These are phyloP conservation scores for Fusarium zealandicum DNA, from an alignment of 2,329 filamentous ascomycete genomes.

Conservation along the genomic window DNA sequence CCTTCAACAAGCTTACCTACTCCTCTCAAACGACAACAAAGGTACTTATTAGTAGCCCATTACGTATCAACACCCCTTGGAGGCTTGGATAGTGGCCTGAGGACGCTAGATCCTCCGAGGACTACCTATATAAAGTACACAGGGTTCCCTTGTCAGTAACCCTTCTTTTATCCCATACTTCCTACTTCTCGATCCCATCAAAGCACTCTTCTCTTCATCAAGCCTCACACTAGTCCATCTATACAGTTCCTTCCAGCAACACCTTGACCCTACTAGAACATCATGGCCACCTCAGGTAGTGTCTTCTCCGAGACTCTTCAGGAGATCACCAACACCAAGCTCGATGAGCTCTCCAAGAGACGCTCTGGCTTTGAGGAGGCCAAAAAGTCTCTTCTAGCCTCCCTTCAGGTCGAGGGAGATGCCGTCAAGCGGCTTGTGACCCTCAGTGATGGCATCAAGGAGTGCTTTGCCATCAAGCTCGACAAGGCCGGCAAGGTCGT, in stretches of 20 bases:
- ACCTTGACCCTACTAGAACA: neutral
- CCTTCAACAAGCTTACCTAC: neutral
- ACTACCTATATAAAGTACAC: slow-evolving; percentile 22
- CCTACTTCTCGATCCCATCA: neutral
- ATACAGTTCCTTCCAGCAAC: too few relatives aligned
- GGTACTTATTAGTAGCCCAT: neutral
- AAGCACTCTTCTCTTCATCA: neutral
- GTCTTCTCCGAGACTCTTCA: slow-evolving; percentile 54
- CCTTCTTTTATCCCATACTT: neutral
- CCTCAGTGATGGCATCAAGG: slow-evolving; percentile 48
- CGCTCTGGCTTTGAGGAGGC: slow-evolving; percentile 47
- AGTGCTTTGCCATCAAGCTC: slow-evolving; percentile 45
- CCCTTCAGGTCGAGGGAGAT: slow-evolving; percentile 39
- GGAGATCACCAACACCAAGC: slow-evolving; percentile 54
- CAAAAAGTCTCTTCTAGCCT: slow-evolving; percentile 44
- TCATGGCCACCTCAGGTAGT: slow-evolving; percentile 43
- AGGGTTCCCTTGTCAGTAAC: neutral
- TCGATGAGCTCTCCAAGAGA: slow-evolving; percentile 53
- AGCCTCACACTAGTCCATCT: neutral
- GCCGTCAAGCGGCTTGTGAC: slow-evolving; percentile 43
- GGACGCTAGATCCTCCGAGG: slow-evolving; percentile 19
- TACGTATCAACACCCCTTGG: too few relatives aligned
- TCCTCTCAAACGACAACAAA: neutral
- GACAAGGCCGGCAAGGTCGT: slow-evolving; percentile 41
- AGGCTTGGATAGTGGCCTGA: slow-evolving; percentile 25